These are phyloP conservation scores for Hymenoscyphus fraxineus DNA, from an alignment of 2,329 filamentous ascomycete species.

Conservation along the genomic window DNA sequence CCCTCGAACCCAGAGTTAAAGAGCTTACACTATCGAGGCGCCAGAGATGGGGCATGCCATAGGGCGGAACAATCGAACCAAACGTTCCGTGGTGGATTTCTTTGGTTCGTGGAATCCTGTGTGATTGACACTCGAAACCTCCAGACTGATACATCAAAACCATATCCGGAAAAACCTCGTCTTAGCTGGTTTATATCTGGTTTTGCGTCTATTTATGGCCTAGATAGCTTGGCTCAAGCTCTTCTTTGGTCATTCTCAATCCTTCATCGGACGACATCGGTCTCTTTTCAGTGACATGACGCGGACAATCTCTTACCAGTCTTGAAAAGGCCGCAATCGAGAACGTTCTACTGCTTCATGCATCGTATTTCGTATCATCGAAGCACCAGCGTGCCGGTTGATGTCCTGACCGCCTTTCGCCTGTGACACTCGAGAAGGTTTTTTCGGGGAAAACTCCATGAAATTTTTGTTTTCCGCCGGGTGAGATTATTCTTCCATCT, in stretches of 20 bases:
- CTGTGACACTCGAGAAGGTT: neutral
- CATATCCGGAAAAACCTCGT: constrained; percentile 5
- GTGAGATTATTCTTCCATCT: neutral
- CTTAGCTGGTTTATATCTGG: constrained; percentile 5
- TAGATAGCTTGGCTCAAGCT: neutral
- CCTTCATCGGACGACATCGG: neutral
- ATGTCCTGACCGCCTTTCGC: constrained; percentile 1
- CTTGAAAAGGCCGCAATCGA: neutral
- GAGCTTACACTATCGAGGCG: neutral
- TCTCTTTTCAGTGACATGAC: neutral
- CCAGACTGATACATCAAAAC: neutral
- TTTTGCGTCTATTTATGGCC: constrained; percentile 9
- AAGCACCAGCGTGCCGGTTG: neutral
- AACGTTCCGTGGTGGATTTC: constrained; percentile 1
- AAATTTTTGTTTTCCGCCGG: neutral
- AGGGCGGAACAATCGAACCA: constrained; percentile 2
- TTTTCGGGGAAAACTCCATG: neutral
- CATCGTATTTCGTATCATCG: neutral
- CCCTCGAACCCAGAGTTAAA: neutral
- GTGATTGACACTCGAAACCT: neutral
- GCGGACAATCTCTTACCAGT: neutral
- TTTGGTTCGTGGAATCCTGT: constrained; percentile 3
- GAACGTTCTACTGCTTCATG: neutral
- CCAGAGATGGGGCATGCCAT: neutral
- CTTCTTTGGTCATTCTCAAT: neutral